Percentiles rank a stretch among this genome's conserved stretches.
Conservation (phyloP, 2,329 filamentous ascomycete species). For the Truncatella angustata region DNA sequence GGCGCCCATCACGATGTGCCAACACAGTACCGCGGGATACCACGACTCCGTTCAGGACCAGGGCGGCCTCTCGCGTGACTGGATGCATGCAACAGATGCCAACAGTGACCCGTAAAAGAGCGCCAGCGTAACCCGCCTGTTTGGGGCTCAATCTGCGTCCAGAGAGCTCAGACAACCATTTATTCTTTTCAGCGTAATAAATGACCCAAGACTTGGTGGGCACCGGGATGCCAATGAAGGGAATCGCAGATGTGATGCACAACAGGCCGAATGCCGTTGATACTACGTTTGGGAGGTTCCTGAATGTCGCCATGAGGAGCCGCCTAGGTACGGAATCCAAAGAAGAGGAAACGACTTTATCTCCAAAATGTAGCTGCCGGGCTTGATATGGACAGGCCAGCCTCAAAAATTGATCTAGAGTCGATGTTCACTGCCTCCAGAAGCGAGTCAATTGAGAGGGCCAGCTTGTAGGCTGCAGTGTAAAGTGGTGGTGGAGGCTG, state of each 20-base stretch:
- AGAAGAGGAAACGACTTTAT: no score
- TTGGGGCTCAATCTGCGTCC: neutral
- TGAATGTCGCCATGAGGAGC: no score
- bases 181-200: slow-evolving; percentile 6
- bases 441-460: no score
- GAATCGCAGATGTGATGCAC: slow-evolving; percentile 5
- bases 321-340: no score
- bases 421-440: no score
- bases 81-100: neutral
- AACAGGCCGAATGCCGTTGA: neutral
- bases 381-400: no score
- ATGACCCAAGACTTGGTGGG: neutral
- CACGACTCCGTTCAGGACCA: neutral
- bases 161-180: slow-evolving; percentile 3
- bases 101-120: neutral
- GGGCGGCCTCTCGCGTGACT: neutral
- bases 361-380: no score
- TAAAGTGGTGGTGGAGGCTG: no score
- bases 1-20: slow-evolving; percentile 5
- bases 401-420: no score
- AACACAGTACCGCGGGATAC: slow-evolving; percentile 4
- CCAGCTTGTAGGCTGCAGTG: no score
- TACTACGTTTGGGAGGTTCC: no score
- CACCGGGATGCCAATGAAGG: slow-evolving; percentile 3
- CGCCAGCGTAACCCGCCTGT: neutral